These are phyloP conservation scores for Effrenium voratum DNA, from an alignment of 73 alveolate genomes.

Conservation along the genomic window DNA sequence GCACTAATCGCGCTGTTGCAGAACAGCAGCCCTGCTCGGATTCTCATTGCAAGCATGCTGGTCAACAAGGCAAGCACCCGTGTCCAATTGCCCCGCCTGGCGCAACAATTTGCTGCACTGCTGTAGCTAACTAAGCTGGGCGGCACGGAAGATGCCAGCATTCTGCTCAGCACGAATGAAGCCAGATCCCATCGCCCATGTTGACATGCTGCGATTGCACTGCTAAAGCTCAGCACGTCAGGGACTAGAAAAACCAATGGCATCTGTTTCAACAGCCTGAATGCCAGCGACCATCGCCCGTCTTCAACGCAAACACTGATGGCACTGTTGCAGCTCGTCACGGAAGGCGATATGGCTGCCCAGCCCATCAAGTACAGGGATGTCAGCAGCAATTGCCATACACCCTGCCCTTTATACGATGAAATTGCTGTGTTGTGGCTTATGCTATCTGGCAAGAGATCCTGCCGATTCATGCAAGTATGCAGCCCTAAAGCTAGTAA, in stretches of 20 bases:
- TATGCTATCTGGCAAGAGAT: neutral
- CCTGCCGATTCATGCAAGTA: neutral
- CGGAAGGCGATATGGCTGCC: too few relatives aligned
- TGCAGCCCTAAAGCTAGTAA: neutral
- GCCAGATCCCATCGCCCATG: slow-evolving; percentile 19
- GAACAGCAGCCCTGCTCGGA: neutral
- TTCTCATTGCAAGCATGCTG: neutral
- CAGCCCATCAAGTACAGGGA: too few relatives aligned
- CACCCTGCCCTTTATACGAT: too few relatives aligned
- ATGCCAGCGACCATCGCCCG: neutral
- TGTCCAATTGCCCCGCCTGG: slow-evolving; percentile 8
- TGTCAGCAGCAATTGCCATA: too few relatives aligned
- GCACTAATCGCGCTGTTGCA: slow-evolving; percentile 54
- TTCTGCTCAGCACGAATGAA: too few relatives aligned
- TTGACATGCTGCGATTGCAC: neutral
- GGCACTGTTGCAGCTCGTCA: slow-evolving; percentile 8
- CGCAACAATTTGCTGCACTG: neutral
- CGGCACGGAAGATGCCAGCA: neutral
- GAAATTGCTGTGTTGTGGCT: slow-evolving; percentile 3
- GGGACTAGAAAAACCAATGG: neutral
- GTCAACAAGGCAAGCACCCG: slow-evolving; percentile 18
- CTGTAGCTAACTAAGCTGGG: slow-evolving; percentile 31
- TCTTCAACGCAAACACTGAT: slow-evolving; percentile 2
- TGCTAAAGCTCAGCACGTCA: slow-evolving; percentile 49
- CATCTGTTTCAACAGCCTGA: slow-evolving; percentile 6